Evolutionary conservation across 148 eudicot genomes (phyloP), one percentile per base, ranked within the genome.

Genomic region (Talinum fruticosum): DNA sequence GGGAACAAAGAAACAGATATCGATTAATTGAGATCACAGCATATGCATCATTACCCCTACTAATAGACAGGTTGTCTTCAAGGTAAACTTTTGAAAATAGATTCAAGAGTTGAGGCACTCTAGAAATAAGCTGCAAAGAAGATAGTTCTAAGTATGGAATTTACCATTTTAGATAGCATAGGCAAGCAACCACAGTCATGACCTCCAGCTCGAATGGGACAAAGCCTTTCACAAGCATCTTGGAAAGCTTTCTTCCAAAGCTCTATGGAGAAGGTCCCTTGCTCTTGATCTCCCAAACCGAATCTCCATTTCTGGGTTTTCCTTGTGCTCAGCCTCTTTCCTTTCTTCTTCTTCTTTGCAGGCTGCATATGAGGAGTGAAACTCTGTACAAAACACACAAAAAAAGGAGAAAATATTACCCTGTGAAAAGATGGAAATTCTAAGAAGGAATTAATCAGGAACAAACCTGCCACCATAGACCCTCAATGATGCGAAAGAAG

Each of bases 401-500:
- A 68, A 41, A 29, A 38, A 8, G 53, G 5, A 36, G 34, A 23
- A 68, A 35, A 41, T 10, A 72, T 38, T 24, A 37, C 0, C 74
- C 32, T 8, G 16, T 59, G 32, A 61, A 18, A 28, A 10, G 32
- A 70, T 12, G 32, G 35, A 13, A 36, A 2, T 10, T 5, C 51
- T 29, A 53, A 16, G 44, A 49, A 62, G 29, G 26, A 66, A 7
- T 34, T 13, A 73, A 28, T 51, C 8, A 51, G 57, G 57, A 23
- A 13, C 47, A 51, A 70, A 94, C 98, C 99, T 95, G 99, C 99
- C 99, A 95, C 99, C 99, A 95, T 38, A 93, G 81, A 29, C 94
- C 94, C 86, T 95, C 96, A 24, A 91, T 85, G 69, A 93, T 90
- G 47, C 90, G 86, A 38, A 87, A 85, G 74, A 95, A 92, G 76